Conservation (phyloP, 2,329 filamentous ascomycete species). For the Talaromyces sp. region DNA sequence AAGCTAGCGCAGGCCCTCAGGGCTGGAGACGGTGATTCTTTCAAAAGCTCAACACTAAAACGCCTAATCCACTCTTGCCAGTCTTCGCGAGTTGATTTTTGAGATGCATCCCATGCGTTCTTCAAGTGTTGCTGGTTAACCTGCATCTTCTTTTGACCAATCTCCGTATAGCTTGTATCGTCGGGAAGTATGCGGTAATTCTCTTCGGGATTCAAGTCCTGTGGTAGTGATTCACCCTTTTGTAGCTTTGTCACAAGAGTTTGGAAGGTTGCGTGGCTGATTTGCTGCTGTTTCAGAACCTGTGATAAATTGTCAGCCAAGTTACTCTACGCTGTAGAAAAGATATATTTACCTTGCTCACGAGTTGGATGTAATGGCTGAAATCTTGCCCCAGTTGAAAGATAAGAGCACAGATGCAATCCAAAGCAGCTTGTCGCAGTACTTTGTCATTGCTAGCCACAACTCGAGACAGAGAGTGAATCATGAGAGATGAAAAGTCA, state of each 20-base stretch:
- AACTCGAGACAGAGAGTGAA: slow-evolving; percentile 84
- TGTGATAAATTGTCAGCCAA: slow-evolving; percentile 9
- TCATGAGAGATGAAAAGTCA: slow-evolving; percentile 92
- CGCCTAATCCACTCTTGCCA: slow-evolving; percentile 99
- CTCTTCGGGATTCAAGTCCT: slow-evolving; percentile 84
- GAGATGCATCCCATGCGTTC: slow-evolving; percentile 91
- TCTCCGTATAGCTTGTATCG: slow-evolving; percentile 75
- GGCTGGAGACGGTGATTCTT: slow-evolving; percentile 93
- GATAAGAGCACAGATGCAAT: slow-evolving; percentile 91
- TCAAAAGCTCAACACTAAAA: slow-evolving; percentile 90
- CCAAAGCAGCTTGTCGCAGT: slow-evolving; percentile 75
- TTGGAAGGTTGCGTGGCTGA: slow-evolving; percentile 87
- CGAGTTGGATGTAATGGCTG: slow-evolving; percentile 84
- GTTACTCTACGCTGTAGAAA: neutral
- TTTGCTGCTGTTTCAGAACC: slow-evolving; percentile 67
- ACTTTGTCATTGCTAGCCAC: slow-evolving; percentile 66
- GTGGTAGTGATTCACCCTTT: slow-evolving; percentile 90
- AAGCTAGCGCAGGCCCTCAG: slow-evolving; percentile 87
- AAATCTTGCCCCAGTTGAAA: slow-evolving; percentile 96
- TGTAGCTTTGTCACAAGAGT: slow-evolving; percentile 87
- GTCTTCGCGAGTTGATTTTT: slow-evolving; percentile 95
- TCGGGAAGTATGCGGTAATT: slow-evolving; percentile 72
- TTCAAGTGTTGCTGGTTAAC: slow-evolving; percentile 98
- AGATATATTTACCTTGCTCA: slow-evolving; percentile 64
- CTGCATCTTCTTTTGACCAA: slow-evolving; percentile 86